Percentiles rank a stretch among this genome's conserved stretches.
Conservation (phyloP, 441 rosid genomes). For the Brassica hybrid region DNA sequence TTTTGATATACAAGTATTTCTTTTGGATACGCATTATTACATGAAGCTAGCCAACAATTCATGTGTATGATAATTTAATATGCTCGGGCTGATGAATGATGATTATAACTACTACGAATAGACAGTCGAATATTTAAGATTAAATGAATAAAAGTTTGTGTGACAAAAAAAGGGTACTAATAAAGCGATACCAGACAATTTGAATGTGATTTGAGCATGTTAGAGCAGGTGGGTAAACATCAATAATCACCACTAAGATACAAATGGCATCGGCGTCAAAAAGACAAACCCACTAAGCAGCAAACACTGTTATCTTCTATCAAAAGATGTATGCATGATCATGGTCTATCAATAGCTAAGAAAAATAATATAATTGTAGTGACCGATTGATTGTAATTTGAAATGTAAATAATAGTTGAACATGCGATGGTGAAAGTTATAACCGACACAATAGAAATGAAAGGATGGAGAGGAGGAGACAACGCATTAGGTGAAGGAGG, state of each 20-base stretch:
- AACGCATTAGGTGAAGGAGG: constrained; percentile 11
- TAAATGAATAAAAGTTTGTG: background rate
- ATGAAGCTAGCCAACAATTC: background rate
- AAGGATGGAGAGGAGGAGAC: constrained; percentile 19
- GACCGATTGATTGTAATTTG: background rate
- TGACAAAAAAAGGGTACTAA: background rate
- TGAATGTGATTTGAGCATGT: constrained; percentile 33
- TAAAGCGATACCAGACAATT: constrained; percentile 17
- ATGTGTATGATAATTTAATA: background rate
- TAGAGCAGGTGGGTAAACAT: constrained; percentile 28
- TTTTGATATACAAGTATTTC: background rate
- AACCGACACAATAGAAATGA: constrained; percentile 27
- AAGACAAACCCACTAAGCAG: background rate
- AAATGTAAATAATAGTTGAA: background rate
- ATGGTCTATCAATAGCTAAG: background rate
- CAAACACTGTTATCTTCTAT: background rate
- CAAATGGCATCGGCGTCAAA: background rate
- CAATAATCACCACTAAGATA: constrained; percentile 28
- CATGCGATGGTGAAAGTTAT: background rate
- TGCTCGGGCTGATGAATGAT: background rate
- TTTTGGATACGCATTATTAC: background rate
- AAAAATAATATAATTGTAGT: background rate
- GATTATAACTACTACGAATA: constrained; percentile 4
- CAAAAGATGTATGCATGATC: background rate
- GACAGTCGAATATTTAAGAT: background rate